These are phyloP conservation scores for Tylopilus cervinicoccineus DNA, from an alignment of 768 basidiomycete species.

Conservation along the genomic window DNA sequence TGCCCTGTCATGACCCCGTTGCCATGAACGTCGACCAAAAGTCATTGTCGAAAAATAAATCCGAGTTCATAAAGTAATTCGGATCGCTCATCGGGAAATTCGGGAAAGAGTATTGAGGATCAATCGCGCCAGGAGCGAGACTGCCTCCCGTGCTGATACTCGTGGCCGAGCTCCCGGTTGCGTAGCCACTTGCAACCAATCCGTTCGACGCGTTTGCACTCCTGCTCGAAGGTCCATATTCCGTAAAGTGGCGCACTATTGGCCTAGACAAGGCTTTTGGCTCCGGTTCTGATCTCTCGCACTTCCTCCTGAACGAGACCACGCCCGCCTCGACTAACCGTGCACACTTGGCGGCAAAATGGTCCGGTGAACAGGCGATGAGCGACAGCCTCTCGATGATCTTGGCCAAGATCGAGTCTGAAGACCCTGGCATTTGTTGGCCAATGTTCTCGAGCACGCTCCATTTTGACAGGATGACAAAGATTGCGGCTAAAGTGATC, in stretches of 20 bases:
- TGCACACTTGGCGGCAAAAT: slow-evolving; percentile 40
- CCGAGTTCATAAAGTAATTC: slow-evolving; percentile 32
- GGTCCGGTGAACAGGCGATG: slow-evolving; percentile 37
- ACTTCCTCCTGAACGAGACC: slow-evolving; percentile 28
- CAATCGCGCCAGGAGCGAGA: slow-evolving; percentile 3
- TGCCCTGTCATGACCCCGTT: slow-evolving; percentile 11
- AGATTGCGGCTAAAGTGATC: slow-evolving; percentile 42
- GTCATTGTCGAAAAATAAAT: slow-evolving; percentile 39
- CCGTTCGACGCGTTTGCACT: slow-evolving; percentile 18
- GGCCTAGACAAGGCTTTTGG: slow-evolving; percentile 17
- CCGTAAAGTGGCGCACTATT: slow-evolving; percentile 21
- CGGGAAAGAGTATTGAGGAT: slow-evolving; percentile 20
- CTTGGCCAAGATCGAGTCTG: slow-evolving; percentile 34
- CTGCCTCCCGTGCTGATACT: neutral
- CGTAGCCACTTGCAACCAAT: slow-evolving; percentile 11
- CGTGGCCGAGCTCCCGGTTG: slow-evolving; percentile 3
- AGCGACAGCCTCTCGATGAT: slow-evolving; percentile 33
- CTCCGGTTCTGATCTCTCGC: slow-evolving; percentile 22
- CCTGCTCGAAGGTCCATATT: slow-evolving; percentile 18
- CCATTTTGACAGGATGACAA: slow-evolving; percentile 42
- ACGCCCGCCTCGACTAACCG: slow-evolving; percentile 36
- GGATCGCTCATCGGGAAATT: slow-evolving; percentile 25
- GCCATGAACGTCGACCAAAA: slow-evolving; percentile 43
- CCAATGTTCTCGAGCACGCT: slow-evolving; percentile 33
- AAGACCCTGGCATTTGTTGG: slow-evolving; percentile 35